These are phyloP conservation scores for Lactarius psammicola DNA, from an alignment of 768 basidiomycete species.

Conservation along the genomic window DNA sequence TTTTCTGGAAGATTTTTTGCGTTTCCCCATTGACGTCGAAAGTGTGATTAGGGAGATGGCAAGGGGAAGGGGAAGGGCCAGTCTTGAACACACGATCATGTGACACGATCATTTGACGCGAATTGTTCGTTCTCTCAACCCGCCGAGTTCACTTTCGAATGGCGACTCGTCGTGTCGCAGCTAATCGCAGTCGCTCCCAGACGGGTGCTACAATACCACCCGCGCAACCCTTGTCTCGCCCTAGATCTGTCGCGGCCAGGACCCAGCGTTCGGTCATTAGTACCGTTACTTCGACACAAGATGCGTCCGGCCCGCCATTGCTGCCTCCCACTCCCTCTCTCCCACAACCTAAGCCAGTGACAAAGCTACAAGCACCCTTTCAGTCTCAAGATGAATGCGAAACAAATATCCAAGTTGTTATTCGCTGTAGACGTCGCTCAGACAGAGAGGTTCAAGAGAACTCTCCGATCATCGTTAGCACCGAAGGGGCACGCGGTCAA, in stretches of 20 bases:
- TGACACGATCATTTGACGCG: constrained; percentile 27
- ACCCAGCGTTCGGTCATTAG: constrained; percentile 34
- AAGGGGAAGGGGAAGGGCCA: not conserved
- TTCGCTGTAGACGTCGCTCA: constrained; percentile 85
- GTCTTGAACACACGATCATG: not conserved
- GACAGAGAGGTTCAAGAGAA: constrained; percentile 81
- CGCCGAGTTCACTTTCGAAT: constrained; percentile 37
- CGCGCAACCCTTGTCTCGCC: constrained; percentile 38
- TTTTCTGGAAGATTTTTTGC: constrained; percentile 86
- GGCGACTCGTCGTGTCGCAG: constrained; percentile 61
- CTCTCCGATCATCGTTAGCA: constrained; percentile 83
- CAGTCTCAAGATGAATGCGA: constrained; percentile 48
- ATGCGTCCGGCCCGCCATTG: constrained; percentile 18
- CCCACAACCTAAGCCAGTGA: constrained; percentile 19
- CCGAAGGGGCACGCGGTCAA: constrained; percentile 70
- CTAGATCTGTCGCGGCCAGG: constrained; percentile 51
- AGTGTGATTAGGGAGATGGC: constrained; percentile 16
- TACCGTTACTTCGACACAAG: constrained; percentile 33
- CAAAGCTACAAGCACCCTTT: constrained; percentile 26
- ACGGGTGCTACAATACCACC: constrained; percentile 36
- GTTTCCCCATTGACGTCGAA: constrained; percentile 66
- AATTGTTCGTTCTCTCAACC: constrained; percentile 24
- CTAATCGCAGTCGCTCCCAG: constrained; percentile 47
- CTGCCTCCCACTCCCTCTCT: constrained; percentile 14
- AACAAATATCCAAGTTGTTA: constrained; percentile 90